Percentiles rank a stretch among this genome's conserved stretches.
These are phyloP conservation scores for Alectoria sarmentosa DNA, from an alignment of 495 filamentous ascomycete genomes.

Conservation along the genomic window DNA sequence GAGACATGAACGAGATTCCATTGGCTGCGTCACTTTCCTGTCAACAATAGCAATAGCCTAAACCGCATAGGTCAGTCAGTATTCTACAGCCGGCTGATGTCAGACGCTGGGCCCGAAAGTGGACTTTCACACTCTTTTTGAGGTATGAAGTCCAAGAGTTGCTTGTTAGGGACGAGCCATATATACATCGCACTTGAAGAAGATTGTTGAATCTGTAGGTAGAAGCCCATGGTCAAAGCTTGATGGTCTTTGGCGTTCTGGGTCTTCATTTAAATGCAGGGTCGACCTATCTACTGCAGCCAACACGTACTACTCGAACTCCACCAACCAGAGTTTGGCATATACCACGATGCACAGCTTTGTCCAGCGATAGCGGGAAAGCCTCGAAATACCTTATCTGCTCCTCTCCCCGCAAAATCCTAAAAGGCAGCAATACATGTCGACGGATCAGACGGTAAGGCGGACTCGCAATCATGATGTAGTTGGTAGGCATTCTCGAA, in stretches of 20 bases:
- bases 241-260: neutral
- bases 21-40: neutral
- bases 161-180: neutral
- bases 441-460: neutral
- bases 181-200: neutral
- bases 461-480: neutral
- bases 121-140: neutral
- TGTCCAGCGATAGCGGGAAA: neutral
- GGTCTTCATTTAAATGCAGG: conserved; percentile 14
- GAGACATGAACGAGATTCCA: neutral
- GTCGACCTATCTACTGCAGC: conserved; percentile 4
- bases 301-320: neutral
- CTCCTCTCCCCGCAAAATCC: neutral
- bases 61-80: neutral
- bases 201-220: neutral
- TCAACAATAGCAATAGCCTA: neutral
- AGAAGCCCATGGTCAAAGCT: neutral
- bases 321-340: neutral
- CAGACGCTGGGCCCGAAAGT: neutral
- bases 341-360: neutral
- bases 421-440: neutral
- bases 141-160: neutral
- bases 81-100: neutral
- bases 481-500: neutral
- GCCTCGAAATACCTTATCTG: neutral